Evolutionary conservation across 306 rosid genomes (phyloP).

Genomic region (Datisca glomerata): DNA sequence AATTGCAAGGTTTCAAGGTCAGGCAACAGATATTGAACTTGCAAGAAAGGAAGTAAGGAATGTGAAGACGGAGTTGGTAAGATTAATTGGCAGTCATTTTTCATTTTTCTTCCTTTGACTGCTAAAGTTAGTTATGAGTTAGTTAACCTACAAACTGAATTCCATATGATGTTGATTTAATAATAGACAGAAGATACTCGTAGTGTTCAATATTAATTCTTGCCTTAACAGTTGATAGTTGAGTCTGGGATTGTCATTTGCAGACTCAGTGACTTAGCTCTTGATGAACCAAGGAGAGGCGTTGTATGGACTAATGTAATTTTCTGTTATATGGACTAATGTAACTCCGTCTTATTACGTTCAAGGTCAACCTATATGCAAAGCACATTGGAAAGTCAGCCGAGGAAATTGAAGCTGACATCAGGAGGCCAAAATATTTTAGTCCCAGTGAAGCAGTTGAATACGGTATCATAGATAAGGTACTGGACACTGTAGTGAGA

Average conservation of each 20-base stretch:
- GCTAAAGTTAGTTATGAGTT: no score
- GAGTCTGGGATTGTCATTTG: conserved; percentile 1
- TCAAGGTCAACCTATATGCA: conserved; percentile 71
- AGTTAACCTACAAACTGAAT: no score
- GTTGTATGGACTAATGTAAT: conserved; percentile 9
- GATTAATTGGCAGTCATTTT: conserved; percentile 16
- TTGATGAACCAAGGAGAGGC: conserved; percentile 10
- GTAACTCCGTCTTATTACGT: conserved; percentile 1
- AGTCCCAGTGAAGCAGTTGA: conserved; percentile 98
- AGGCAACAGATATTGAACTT: conserved; percentile 71
- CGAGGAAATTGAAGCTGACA: conserved; percentile 80
- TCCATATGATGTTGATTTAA: no score
- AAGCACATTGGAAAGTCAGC: conserved; percentile 61
- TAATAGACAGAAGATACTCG: no score
- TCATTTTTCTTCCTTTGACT: no score
- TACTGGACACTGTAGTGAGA: conserved; percentile 15
- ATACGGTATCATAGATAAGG: conserved; percentile 97
- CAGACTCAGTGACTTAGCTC: background rate
- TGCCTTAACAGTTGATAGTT: background rate
- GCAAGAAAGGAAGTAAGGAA: conserved; percentile 73
- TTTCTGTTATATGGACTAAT: conserved; percentile 12
- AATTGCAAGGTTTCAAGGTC: conserved; percentile 91
- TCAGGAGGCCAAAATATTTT: conserved; percentile 86
- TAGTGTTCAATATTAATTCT: background rate
- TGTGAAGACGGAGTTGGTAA: conserved; percentile 74